Base-by-base conservation (phyloP, 495 filamentous ascomycete genomes). In the Neurospora sp. region DNA sequence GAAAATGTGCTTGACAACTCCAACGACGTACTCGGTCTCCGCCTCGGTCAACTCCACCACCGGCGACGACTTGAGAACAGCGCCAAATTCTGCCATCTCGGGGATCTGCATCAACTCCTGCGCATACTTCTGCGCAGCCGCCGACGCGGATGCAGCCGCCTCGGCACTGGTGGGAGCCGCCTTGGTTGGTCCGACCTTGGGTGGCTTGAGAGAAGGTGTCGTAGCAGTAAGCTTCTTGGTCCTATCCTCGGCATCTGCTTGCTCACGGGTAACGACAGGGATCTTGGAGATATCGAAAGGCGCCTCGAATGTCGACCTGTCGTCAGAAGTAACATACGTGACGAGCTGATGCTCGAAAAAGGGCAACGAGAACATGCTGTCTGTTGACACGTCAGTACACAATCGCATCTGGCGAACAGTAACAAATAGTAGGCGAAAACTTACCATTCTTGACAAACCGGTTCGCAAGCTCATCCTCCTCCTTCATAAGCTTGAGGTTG, bases 281-380 rank as follows among this genome's bases (percentile, higher is more conserved):
- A 99, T 91, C 72, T 91, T 90, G 77, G 91, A 90, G 75, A 98
- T 89, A 79, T 98, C 94, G 85, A 99, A 99, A 7, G 96, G 91
- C 8, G 86, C 83, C 39, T 90, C 87, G 79, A 99, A 99, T 0
- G 92, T 93, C 71, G 92, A 90, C 80, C 93, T 93, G 74, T 93
- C 91, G 70, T 92, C 91, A 27, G 94, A 93, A 8, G 94, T 98
- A 78, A 99, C 95, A 80, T 99, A 99, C 91, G 97, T 93, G 79
- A 98, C 94, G 27, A 99, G 90, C 78, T 98, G 95, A 77, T 98
- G 95, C 83, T 99, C 96, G 70, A 99, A 97, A 40, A 92, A 93
- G 31, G 94, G 92, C n/a, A 98, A 88, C 49, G 95, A 96, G 79
- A 93, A 99, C 88, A 97, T 96, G 72, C 87, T 90, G 78, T 93